phyloP scores from a whole-genome alignment of 345 rosid species.

The Eucalyptus microcorys region DNA sequence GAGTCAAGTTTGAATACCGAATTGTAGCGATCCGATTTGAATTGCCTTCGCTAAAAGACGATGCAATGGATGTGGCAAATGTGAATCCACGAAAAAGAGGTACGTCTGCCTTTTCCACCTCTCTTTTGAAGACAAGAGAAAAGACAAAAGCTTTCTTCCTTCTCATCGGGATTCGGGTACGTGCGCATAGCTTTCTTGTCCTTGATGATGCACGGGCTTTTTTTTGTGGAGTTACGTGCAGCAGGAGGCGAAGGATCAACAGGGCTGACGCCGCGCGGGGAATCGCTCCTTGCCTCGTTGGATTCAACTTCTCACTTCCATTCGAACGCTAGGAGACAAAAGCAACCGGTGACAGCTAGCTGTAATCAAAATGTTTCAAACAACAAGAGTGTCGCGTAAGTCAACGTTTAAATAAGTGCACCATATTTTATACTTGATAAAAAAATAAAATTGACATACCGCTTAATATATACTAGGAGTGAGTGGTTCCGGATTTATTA shows the following conservation, averaged over 20 bases:
- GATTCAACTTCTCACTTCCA: neutral
- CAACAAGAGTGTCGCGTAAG: neutral
- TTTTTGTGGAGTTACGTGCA: neutral
- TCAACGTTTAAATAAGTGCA: neutral
- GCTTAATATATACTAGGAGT: fast-evolving
- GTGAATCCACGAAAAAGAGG: neutral
- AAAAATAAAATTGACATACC: no score
- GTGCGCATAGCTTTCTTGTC: neutral
- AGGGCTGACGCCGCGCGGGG: neutral
- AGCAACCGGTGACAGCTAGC: neutral
- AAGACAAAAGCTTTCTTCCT: neutral
- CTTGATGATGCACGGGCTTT: neutral
- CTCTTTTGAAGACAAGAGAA: neutral
- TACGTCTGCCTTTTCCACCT: neutral
- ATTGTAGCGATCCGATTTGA: fast-evolving
- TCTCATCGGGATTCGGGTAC: neutral
- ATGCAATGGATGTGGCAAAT: neutral
- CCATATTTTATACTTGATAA: neutral
- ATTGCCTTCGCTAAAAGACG: neutral
- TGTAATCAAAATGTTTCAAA: neutral
- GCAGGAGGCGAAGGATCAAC: neutral
- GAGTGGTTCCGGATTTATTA: fast-evolving
- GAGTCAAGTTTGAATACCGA: fast-evolving
- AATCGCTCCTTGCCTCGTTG: neutral
- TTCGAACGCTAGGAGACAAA: neutral